Evolutionary conservation across 2,329 filamentous ascomycete genomes (phyloP).

Genomic region (Penicillium sp.): DNA sequence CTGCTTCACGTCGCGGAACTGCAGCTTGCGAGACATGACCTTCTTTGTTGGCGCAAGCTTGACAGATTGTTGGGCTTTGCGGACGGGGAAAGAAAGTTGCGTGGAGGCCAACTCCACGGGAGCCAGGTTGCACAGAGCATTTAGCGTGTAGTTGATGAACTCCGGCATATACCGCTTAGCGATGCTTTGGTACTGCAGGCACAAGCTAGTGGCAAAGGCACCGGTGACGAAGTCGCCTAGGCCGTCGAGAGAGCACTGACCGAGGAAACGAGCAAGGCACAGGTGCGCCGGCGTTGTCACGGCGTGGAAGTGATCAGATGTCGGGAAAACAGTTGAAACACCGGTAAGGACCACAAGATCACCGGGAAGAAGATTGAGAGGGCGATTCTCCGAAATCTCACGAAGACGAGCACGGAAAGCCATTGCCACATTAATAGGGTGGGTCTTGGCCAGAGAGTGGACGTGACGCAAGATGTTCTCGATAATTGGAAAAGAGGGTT

Average conservation of each 20-base stretch:
- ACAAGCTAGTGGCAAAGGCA: slow-evolving; percentile 70
- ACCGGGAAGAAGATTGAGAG: slow-evolving; percentile 53
- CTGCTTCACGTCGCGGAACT: slow-evolving; percentile 51
- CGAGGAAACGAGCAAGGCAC: slow-evolving; percentile 75
- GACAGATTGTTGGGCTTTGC: slow-evolving; percentile 49
- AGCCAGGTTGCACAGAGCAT: slow-evolving; percentile 64
- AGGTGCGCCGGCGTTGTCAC: slow-evolving; percentile 87
- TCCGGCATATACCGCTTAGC: slow-evolving; percentile 89
- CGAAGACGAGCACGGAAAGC: slow-evolving; percentile 70
- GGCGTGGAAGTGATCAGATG: slow-evolving; percentile 94
- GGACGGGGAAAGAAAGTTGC: slow-evolving; percentile 57
- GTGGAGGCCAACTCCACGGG: slow-evolving; percentile 46
- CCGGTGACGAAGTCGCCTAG: slow-evolving; percentile 66
- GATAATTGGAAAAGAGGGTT: slow-evolving; percentile 59
- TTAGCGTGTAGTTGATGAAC: slow-evolving; percentile 71
- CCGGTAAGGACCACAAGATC: slow-evolving; percentile 81
- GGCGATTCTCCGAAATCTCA: slow-evolving; percentile 46
- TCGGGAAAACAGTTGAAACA: slow-evolving; percentile 79
- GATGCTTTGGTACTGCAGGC: slow-evolving; percentile 72
- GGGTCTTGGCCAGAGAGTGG: slow-evolving; percentile 85
- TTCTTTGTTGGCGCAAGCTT: slow-evolving; percentile 41
- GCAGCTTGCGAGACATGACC: slow-evolving; percentile 47
- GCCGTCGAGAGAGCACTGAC: slow-evolving; percentile 63
- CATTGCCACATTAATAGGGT: slow-evolving; percentile 68
- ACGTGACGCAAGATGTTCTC: slow-evolving; percentile 83